Evolutionary conservation across 331 rosid species (phyloP).

Genomic region (Pyracantha coccinea): DNA sequence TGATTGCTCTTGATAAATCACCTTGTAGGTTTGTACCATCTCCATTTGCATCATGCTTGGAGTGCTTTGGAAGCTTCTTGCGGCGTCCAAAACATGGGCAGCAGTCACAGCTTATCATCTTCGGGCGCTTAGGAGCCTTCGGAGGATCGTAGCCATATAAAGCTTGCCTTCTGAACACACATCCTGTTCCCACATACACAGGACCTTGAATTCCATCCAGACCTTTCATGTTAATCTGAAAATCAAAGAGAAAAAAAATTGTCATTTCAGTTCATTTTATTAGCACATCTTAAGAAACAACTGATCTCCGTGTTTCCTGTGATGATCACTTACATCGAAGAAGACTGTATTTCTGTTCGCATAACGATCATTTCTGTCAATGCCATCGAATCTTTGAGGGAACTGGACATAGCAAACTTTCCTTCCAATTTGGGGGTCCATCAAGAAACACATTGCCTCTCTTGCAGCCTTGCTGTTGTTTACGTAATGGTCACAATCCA

Average conservation of each 20-base stretch:
- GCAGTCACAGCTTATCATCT: constrained; percentile 85
- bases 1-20: not conserved
- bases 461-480: constrained; percentile 79
- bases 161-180: constrained; percentile 83
- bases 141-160: constrained; percentile 82
- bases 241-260: constrained; percentile 2
- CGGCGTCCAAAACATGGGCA: constrained; percentile 96
- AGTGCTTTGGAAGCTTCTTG: constrained; percentile 65
- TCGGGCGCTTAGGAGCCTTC: constrained; percentile 84
- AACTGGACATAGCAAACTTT: constrained; percentile 79
- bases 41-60: constrained; percentile 56
- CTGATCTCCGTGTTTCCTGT: not conserved
- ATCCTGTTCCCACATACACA: constrained; percentile 78
- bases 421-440: constrained; percentile 86
- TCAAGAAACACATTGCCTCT: constrained; percentile 95
- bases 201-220: constrained; percentile 98
- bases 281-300: not conserved
- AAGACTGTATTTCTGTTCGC: constrained; percentile 92
- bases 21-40: constrained; percentile 50
- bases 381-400: constrained; percentile 88
- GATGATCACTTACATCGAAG: constrained; percentile 51
- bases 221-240: constrained; percentile 80
- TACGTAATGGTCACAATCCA: constrained; percentile 92
- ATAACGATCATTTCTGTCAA: constrained; percentile 76
- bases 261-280: constrained; percentile 3